Conservation (phyloP, 2,329 filamentous ascomycete species). For the Calonectria fujianensis region DNA sequence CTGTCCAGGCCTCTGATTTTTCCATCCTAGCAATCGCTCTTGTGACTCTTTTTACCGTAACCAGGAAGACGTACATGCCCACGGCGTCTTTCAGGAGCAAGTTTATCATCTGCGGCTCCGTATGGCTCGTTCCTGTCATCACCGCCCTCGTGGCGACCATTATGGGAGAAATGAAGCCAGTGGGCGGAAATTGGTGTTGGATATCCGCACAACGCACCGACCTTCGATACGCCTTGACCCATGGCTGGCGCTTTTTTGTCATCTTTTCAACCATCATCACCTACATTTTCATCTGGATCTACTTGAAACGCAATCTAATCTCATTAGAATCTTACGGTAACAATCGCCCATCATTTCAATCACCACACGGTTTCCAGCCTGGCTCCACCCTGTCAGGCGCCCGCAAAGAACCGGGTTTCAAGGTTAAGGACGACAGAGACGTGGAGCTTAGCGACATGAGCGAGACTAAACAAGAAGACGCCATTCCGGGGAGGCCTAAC, state of each 20-base stretch:
- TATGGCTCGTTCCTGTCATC: conserved; percentile 48
- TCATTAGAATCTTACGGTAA: background rate
- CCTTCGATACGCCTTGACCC: conserved; percentile 66
- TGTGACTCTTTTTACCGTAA: conserved; percentile 51
- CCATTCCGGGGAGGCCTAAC: background rate
- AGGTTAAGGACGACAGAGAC: background rate
- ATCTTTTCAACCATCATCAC: conserved; percentile 63
- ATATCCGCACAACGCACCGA: conserved; percentile 61
- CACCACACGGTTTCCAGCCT: background rate
- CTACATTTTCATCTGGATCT: conserved; percentile 63
- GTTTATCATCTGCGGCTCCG: conserved; percentile 41
- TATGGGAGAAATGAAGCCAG: conserved; percentile 52
- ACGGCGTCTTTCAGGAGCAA: conserved; percentile 42
- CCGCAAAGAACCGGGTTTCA: background rate
- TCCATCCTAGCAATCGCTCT: conserved; percentile 53
- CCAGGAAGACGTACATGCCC: conserved; percentile 45
- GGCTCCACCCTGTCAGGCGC: background rate
- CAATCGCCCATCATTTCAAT: background rate
- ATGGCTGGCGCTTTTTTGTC: conserved; percentile 67
- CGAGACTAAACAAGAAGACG: background rate
- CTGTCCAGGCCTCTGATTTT: conserved; percentile 52
- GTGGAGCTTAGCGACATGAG: conserved; percentile 11
- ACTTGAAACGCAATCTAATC: conserved; percentile 9
- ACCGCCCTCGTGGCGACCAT: conserved; percentile 48
- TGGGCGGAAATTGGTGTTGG: conserved; percentile 70